Base-by-base conservation (phyloP, 2,329 filamentous ascomycete species). In the Zymoseptoria crescenta region DNA sequence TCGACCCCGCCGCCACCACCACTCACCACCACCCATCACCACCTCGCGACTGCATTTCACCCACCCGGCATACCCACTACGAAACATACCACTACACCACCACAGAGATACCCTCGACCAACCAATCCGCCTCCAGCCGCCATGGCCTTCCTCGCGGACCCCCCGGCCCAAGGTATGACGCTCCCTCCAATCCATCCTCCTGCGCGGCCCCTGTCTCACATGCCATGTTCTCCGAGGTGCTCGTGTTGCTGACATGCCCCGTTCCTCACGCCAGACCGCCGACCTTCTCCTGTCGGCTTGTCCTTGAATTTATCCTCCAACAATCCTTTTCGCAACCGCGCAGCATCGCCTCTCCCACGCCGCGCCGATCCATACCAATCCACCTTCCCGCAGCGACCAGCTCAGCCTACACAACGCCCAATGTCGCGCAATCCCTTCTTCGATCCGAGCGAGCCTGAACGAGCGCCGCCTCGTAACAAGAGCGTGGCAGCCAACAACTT, bases 321-420 rank as follows among this genome's bases (percentile, higher is more conserved):
- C 81, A 92, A 92, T 72, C 88, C 88, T 63, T 92, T 83, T 72
- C 86, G 88, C 77, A 89, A 89, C 74, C 84, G 87, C 70, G 84
- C 86, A 64, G 78, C 80, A 45, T 89, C 77, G 64, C 71, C 56
- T 61, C 58, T 50, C 35, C 64, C 57, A 19, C 24, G 24, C 57
- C 58, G 56, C 55, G 51, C 69, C 58, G 71, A 69, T 41, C 71
- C 70, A 58, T 45, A 49, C 56, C 61, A 51, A 56, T 49, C 51
- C 52, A 55, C 56, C 35, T 48, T 59, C 7, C 52, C 59, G 24
- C 49, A 52, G 28, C 50, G 49, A 52, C 74, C 74, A 63, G 41
- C 24, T 27, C 55, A 52, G 49, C 56, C 54, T 29, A 84, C 74
- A 82, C 85, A 74, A 79, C 77, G 59, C 63, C 75, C 57, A 72